Base-by-base conservation (phyloP, 345 rosid species). In the Microthlaspi erraticum region DNA sequence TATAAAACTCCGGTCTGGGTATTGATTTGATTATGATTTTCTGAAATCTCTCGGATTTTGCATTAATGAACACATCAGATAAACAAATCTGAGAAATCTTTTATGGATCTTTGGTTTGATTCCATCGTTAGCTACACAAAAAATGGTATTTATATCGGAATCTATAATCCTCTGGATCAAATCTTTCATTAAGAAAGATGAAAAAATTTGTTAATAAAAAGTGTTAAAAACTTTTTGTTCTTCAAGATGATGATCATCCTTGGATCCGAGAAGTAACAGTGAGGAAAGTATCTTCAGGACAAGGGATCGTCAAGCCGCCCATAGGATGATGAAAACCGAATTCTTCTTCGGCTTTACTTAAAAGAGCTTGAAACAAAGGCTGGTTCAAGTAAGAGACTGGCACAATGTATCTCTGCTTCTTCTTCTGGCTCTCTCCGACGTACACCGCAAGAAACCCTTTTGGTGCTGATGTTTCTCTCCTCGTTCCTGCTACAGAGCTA, bases 301-400 rank as follows among this genome's bases (percentile, higher is more conserved):
- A 82, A 13, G 83, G 89, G 59, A 88, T 71, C 7, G 78, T 85
- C 12, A 86, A 70, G 16, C 83, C 83, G 1, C 88, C 87, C 74
- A 64, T 81, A 1, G 82, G 83, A 70, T 83, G 85, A 56, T 77
- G 42, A 14, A 72, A 78, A 0, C 86, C 83, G 3, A 78, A 77
- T 37, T 85, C 86, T 63, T 86, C 84, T 53, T 81, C 95, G 0
- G 80, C 78, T 52, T 58, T 77, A 10, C 60, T 59, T 8, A 85
- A 72, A 74, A 83, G 65, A 44, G 60, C 64, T 52, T 77, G 88
- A 43, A 86, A 86, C 4, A 66, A 73, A 48, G 85, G 77, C 41
- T 81, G 64, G 45, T 70, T 82, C 64, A 82, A 59, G 64, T 65
- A 74, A 5, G 83, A 81, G 0, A 85, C 54, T 3, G 89, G 89